Percentiles rank a stretch among this genome's conserved stretches.
phyloP scores from a whole-genome alignment of 495 filamentous ascomycete species.

The Neurospora tetrasperma region DNA sequence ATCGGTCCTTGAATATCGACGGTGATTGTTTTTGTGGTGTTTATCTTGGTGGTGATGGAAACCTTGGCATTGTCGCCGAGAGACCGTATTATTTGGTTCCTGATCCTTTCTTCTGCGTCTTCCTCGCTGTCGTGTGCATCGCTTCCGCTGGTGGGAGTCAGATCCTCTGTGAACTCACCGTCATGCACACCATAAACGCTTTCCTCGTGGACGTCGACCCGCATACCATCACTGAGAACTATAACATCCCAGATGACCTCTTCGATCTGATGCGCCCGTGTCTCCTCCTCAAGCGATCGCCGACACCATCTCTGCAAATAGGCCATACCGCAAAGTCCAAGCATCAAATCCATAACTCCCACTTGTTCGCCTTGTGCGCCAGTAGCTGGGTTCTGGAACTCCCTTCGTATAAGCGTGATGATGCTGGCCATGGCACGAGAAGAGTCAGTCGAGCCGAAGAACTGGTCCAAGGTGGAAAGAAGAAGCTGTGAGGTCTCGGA shows the following conservation, averaged over 20 bases:
- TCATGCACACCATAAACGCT: conserved; percentile 22
- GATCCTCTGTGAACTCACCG: conserved; percentile 36
- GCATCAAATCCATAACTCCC: conserved; percentile 53
- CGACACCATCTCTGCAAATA: conserved; percentile 60
- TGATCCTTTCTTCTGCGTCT: conserved; percentile 33
- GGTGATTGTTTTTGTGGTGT: conserved; percentile 59
- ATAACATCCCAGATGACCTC: conserved; percentile 76
- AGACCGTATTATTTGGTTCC: conserved; percentile 33
- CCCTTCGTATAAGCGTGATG: conserved; percentile 59
- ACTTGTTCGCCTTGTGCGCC: conserved; percentile 50
- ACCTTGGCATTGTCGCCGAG: conserved; percentile 42
- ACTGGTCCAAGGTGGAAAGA: conserved; percentile 58
- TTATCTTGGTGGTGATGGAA: conserved; percentile 53
- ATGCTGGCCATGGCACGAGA: conserved; percentile 74
- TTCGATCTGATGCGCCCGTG: conserved; percentile 40
- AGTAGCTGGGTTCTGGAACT: conserved; percentile 55
- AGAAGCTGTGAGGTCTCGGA: conserved; percentile 56
- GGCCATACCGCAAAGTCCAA: conserved; percentile 60
- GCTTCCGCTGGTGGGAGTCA: conserved; percentile 5
- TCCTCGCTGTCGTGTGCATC: conserved; percentile 24
- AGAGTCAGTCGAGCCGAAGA: conserved; percentile 69
- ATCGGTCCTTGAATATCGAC: conserved; percentile 61
- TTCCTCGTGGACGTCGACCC: conserved; percentile 48
- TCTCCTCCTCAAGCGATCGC: conserved; percentile 46
- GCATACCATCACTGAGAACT: conserved; percentile 51